Evolutionary conservation across 345 rosid species (phyloP).

Genomic region (Citrus maxima): DNA sequence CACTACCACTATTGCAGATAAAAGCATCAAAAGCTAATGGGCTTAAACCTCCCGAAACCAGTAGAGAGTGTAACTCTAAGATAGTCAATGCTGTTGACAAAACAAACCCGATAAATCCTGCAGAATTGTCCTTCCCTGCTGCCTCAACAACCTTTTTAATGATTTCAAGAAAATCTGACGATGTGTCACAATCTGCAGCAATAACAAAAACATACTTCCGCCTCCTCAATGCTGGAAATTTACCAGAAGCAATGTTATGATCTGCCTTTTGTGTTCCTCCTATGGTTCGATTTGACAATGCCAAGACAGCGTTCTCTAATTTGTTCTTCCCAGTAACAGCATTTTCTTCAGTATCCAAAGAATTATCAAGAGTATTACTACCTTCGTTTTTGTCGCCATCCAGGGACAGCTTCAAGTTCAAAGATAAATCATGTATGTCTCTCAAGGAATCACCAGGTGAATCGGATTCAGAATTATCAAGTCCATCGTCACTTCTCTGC

Average conservation of each 20-base stretch:
- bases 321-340: constrained; percentile 34
- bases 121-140: constrained; percentile 32
- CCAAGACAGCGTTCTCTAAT: constrained; percentile 39
- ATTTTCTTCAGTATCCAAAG: constrained; percentile 47
- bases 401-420: constrained; percentile 58
- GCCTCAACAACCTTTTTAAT: constrained; percentile 39
- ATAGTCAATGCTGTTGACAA: constrained; percentile 64
- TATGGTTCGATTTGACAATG: constrained; percentile 21
- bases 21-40: constrained; percentile 68
- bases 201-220: constrained; percentile 55
- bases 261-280: constrained; percentile 28
- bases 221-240: constrained; percentile 45
- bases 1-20: constrained; percentile 81
- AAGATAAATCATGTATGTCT: constrained; percentile 61
- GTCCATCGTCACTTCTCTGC: constrained; percentile 47
- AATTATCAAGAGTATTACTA: constrained; percentile 25
- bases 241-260: constrained; percentile 27
- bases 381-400: constrained; percentile 65
- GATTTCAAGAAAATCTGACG: constrained; percentile 31
- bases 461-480: constrained; percentile 41
- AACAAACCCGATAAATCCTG: constrained; percentile 52
- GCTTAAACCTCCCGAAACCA: constrained; percentile 51
- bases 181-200: constrained; percentile 48
- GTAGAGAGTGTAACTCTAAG: constrained; percentile 49
- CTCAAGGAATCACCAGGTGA: constrained; percentile 70